These are phyloP conservation scores for Peronospora farinosa DNA, from an alignment of 352 stramenopile genomes.

Conservation along the genomic window DNA sequence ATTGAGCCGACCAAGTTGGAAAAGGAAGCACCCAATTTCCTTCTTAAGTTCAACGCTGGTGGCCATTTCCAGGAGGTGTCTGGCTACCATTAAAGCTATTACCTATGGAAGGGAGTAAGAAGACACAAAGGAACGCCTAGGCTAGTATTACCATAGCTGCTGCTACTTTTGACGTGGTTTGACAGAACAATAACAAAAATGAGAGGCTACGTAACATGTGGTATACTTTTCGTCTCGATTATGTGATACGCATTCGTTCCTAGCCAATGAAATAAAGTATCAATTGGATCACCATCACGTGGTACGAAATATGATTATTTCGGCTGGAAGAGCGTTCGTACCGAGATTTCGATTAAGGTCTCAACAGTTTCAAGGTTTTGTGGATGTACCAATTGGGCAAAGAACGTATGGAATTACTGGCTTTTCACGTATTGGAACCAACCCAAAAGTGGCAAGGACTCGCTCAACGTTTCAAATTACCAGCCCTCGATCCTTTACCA, in stretches of 20 bases:
- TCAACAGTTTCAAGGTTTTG: constrained; percentile 6
- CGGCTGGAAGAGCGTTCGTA: background rate
- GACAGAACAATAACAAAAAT: constrained; percentile 23
- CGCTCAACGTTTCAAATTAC: constrained; percentile 13
- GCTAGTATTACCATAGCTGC: constrained; percentile 8
- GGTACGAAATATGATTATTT: constrained; percentile 21
- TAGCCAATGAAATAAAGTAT: constrained; percentile 2
- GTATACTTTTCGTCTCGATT: too few relatives aligned
- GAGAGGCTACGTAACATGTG: constrained; percentile 8
- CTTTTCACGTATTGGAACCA: background rate
- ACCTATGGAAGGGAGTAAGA: constrained; percentile 7
- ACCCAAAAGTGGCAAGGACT: background rate
- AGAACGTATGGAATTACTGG: background rate
- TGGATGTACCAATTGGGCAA: background rate
- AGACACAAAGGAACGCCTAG: constrained; percentile 15
- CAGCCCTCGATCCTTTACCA: constrained; percentile 19
- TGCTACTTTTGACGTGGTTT: constrained; percentile 2
- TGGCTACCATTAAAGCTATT: constrained; percentile 68
- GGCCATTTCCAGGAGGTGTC: constrained; percentile 92
- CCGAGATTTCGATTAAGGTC: constrained; percentile 7
- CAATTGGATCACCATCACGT: background rate
- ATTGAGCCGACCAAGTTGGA: constrained; percentile 90
- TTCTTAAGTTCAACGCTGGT: constrained; percentile 91
- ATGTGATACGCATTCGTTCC: too few relatives aligned
- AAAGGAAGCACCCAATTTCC: constrained; percentile 92